Base-by-base conservation (phyloP, 164 flowering plant species). In the Aristolochia contorta region DNA sequence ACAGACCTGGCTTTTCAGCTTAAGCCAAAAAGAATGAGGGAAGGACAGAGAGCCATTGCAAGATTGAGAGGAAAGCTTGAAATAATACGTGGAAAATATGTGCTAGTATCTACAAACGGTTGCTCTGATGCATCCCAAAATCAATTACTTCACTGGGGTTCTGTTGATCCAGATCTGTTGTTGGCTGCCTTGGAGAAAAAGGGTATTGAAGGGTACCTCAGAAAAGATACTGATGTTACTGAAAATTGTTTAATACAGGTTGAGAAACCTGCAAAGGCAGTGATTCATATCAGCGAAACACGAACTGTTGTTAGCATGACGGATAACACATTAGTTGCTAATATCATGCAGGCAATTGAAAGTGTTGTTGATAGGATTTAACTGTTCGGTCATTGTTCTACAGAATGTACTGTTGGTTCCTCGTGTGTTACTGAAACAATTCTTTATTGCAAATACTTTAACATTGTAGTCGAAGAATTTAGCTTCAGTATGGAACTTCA, bases 1-100 rank as follows among this genome's bases (percentile, higher is more conserved):
- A 25, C 77, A 33, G 83, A 84, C 27, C 57, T 82, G 63, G 80
- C 77, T 61, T 64, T 73, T 21, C 71, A 66, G 54, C 71, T 81
- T 54, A 59, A 65, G 12, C 78, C 77, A 60, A 79, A 54, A 66
- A 78, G 55, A 22, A 57, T 72, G 68, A 73, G 68, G 54, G 58
- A 77, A 18, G 77, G 69, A 64, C 69, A 64, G 21, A 47, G 67
- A 8, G 72, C 65, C 22, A 62, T 86, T 30, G 67, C 84, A 32
- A 83, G 91, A 68, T 63, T 86, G 54, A 74, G 75, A 45, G 97
- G 94, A 10, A 70, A 77, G 45, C 82, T 86, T 4, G 14, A 41
- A 0, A 19, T 88, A 37, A 54, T 70, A 27, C 70, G 74, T 6
- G 90, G 90, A 7, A 79, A 64, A 56, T 58, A 71, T 62, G 41